Percentiles rank a stretch among this genome's conserved stretches.
These are phyloP conservation scores for Leccinum incarnatum DNA, from an alignment of 768 basidiomycete species.

Conservation along the genomic window DNA sequence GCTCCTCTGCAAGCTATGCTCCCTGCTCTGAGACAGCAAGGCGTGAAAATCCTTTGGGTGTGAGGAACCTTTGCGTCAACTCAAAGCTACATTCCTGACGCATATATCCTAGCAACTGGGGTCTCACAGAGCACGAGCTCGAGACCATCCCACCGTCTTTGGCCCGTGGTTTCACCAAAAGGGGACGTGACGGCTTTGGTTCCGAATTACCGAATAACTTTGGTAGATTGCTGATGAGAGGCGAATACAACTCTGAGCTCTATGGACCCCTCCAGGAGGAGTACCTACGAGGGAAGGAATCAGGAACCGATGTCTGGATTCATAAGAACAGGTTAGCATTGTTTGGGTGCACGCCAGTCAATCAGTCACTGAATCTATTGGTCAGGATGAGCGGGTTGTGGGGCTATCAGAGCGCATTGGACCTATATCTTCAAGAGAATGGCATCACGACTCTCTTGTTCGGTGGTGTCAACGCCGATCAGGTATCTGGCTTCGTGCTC, in stretches of 20 bases:
- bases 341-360: not conserved
- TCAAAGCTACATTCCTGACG: not conserved
- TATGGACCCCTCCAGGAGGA: slow-evolving; percentile 62
- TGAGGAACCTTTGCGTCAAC: slow-evolving; percentile 29
- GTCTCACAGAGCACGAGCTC: slow-evolving; percentile 62
- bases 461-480: slow-evolving; percentile 65
- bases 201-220: slow-evolving; percentile 50
- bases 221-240: slow-evolving; percentile 59
- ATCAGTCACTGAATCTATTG: not conserved
- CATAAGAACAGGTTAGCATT: slow-evolving; percentile 58
- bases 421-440: slow-evolving; percentile 59
- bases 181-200: slow-evolving; percentile 50
- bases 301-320: slow-evolving; percentile 67
- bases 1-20: slow-evolving; percentile 50
- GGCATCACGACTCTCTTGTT: slow-evolving; percentile 62
- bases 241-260: slow-evolving; percentile 52
- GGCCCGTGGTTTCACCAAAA: slow-evolving; percentile 51
- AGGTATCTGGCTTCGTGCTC: slow-evolving; percentile 37
- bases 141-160: slow-evolving; percentile 60
- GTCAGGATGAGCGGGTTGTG: slow-evolving; percentile 63
- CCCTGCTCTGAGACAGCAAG: slow-evolving; percentile 45
- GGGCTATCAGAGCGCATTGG: slow-evolving; percentile 61
- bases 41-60: slow-evolving; percentile 65
- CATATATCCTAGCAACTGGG: slow-evolving; percentile 56
- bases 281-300: slow-evolving; percentile 48